Evolutionary conservation across 2,329 filamentous ascomycete genomes (phyloP), one percentile per base, ranked within the genome.

Genomic region (Huntiella savannae): DNA sequence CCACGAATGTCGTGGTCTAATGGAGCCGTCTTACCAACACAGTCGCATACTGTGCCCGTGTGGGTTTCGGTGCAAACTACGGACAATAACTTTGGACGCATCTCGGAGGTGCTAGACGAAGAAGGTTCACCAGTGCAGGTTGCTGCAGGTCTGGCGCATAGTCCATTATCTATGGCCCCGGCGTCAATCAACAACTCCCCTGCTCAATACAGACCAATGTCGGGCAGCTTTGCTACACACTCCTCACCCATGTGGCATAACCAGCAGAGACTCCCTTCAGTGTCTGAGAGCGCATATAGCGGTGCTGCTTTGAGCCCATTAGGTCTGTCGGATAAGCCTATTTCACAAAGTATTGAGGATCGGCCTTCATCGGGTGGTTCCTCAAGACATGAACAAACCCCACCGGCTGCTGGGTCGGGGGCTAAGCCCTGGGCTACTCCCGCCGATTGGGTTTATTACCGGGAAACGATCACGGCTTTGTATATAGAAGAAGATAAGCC

Each of bases 401-500:
- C 48, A 10, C 43, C 48, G 10, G 33, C 32, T 8, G 19, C 40
- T 12, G 34, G 17, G 5, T 28, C 28, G 4, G 44, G 44, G 6
- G 36, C 48, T 28, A 50, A 47, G 41, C 46, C 48, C 8, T 50
- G 48, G 48, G 48, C 48, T 11, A 50, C 48, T 33, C 45, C 48
- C 4, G 41, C 48, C 13, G 48, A 50, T 19, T 50, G 48, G 48
- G 12, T 47, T n/a, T 33, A 41, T 17, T 38, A 50, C 15, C 41
- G 48, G 10, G 45, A 50, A 4, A 40, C 35, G 28, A 50, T 50
- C 33, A 50, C 48, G n/a, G 40, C 33, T 5, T 37, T 50, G 11
- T 50, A 50, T 19, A 50, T 50, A 13, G 45, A 47, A 5, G 48
- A 50, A 35, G 48, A 50, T 15, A 50, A 47, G 36, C 48, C 48